Percentiles rank a stretch among this genome's conserved stretches.
These are phyloP conservation scores for Nicotiana knightiana DNA, from an alignment of 257 asterid genomes.

Conservation along the genomic window DNA sequence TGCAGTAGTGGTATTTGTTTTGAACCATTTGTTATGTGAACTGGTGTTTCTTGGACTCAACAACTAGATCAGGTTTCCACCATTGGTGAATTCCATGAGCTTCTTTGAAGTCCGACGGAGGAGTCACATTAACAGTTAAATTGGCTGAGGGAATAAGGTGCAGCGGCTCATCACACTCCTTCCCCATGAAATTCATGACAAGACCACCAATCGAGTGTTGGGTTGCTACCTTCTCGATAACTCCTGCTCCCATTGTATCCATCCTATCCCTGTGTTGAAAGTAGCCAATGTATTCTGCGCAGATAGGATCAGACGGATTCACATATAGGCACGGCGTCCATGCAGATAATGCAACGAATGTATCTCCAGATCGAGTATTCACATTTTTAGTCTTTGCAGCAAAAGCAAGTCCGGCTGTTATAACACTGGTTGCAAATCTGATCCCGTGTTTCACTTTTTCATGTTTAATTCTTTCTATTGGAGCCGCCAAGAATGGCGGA, in stretches of 20 bases:
- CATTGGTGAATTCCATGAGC: conserved; percentile 97
- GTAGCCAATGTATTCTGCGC: conserved; percentile 77
- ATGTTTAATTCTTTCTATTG: conserved; percentile 69
- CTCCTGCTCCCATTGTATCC: conserved; percentile 76
- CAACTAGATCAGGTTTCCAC: conserved; percentile 64
- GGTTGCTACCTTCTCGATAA: conserved; percentile 66
- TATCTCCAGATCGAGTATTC: conserved; percentile 28
- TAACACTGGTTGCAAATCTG: conserved; percentile 68
- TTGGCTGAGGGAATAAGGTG: conserved; percentile 85
- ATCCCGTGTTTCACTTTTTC: conserved; percentile 66
- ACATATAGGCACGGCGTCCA: conserved; percentile 76
- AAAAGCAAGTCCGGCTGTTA: conserved; percentile 82
- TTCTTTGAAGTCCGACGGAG: conserved; percentile 46
- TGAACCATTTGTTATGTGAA: conserved; percentile 8
- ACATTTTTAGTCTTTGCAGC: conserved; percentile 51
- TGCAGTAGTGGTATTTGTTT: not conserved
- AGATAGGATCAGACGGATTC: conserved; percentile 62
- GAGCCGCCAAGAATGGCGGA: conserved; percentile 82
- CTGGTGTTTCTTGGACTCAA: conserved; percentile 45
- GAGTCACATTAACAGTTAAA: conserved; percentile 44
- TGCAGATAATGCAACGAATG: conserved; percentile 40
- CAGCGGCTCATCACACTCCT: conserved; percentile 61
- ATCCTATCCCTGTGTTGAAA: conserved; percentile 76
- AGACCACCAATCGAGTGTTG: conserved; percentile 81
- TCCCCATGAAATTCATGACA: conserved; percentile 52